These are phyloP conservation scores for Leccinellum luteum DNA, from an alignment of 768 basidiomycete genomes.

Conservation along the genomic window DNA sequence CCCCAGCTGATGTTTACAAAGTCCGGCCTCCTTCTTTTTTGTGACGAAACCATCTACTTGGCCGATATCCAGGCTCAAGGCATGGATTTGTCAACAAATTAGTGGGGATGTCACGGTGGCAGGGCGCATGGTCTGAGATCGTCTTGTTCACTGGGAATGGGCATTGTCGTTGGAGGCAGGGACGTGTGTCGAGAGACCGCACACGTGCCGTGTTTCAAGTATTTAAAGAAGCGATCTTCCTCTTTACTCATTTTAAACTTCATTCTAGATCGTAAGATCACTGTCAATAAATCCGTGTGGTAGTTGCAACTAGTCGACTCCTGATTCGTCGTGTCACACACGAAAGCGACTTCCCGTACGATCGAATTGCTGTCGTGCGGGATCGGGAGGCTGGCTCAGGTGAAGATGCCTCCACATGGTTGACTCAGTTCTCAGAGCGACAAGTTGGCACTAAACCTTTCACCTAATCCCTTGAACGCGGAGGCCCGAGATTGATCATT, in stretches of 20 bases:
- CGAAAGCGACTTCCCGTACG: neutral
- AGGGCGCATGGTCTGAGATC: neutral
- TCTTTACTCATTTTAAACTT: neutral
- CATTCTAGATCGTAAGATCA: neutral
- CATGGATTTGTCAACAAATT: neutral
- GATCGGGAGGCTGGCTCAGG: neutral
- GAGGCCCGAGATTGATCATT: neutral
- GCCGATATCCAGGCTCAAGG: neutral
- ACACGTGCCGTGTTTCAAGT: neutral
- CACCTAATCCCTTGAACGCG: neutral
- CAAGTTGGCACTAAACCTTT: neutral
- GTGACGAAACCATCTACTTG: neutral
- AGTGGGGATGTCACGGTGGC: neutral
- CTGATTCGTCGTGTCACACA: too few species aligned
- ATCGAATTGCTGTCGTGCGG: neutral
- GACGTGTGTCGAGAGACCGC: neutral
- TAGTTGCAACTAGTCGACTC: neutral
- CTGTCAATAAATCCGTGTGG: neutral
- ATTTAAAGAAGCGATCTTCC: neutral
- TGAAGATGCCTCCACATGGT: neutral
- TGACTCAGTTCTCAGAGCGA: neutral
- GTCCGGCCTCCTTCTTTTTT: neutral
- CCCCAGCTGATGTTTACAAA: neutral
- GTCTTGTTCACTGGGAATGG: neutral
- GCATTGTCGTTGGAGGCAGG: neutral